Conservation (phyloP, 148 eudicot species). For the Amaranthus hypochondriacus region DNA sequence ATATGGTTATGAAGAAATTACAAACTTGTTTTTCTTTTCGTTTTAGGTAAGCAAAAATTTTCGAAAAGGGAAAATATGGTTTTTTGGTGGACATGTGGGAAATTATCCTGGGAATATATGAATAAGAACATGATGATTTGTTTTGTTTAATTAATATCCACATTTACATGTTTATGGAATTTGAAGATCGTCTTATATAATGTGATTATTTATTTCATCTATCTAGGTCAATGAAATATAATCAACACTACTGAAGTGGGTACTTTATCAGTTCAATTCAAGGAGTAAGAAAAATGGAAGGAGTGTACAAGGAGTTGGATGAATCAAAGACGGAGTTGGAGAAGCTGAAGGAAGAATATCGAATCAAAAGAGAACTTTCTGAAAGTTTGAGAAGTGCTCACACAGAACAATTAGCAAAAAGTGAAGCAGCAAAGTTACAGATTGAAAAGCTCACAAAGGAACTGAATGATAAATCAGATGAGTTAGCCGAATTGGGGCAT, state of each 20-base stretch:
- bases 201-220: background rate
- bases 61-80: no score
- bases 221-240: conserved; percentile 10
- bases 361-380: conserved; percentile 43
- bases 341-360: conserved; percentile 46
- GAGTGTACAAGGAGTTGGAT: conserved; percentile 46
- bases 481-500: conserved; percentile 41
- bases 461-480: conserved; percentile 47
- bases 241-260: background rate
- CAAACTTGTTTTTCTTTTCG: no score
- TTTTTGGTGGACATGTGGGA: no score
- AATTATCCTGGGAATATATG: no score
- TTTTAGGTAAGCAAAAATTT: no score
- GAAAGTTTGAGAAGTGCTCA: conserved; percentile 51
- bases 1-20: no score
- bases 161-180: background rate
- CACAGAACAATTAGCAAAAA: conserved; percentile 38
- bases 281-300: conserved; percentile 34
- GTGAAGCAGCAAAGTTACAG: conserved; percentile 42
- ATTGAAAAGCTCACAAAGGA: conserved; percentile 47
- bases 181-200: background rate
- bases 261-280: background rate
- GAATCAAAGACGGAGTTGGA: conserved; percentile 45
- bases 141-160: conserved; percentile 23
- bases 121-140: no score